Base-by-base conservation (phyloP, 2,329 filamentous ascomycete species). In the Hypoxylon sp. region DNA sequence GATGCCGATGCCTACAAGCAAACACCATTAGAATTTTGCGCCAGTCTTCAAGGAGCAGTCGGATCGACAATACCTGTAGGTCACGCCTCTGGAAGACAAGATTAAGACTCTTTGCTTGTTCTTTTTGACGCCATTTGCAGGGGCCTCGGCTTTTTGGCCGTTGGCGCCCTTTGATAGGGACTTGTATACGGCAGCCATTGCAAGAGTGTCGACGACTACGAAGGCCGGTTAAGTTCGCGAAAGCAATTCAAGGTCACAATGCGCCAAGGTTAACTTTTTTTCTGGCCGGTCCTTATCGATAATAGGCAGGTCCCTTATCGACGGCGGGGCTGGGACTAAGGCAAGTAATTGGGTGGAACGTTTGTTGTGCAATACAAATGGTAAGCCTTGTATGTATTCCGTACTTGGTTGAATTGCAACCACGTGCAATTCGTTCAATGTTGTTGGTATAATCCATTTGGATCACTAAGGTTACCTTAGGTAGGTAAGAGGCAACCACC, bases 41-140 rank as follows among this genome's bases (percentile, higher is more conserved):
- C 51, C 44, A 49, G 20, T 12, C 45, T 48, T 53, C 40, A 51
- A 24, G n/a, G 30, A n/a, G 14, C 3, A 12, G 26, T 11, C 2
- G 22, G 24, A 30, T 38, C 18, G 33, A 45, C 54, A 30, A 20
- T 73, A 74, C 72, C 72, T 87, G 80, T 92, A 93, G 32, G 95
- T 97, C 55, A 98, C 93, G 69, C 96, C 96, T 82, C 96, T 86
- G 22, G 94, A 97, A 24, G 93, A 96, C 72, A 99, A 85, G 74
- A 98, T 94, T 69, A 99, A 84, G 54, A 98, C 92, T 74, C 93
- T 84, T 79, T 90, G 89, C 81, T 87, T 90, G 77, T 89, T 91
- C 80, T 85, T 91, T 76, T 81, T 84, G 48, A 81, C 73, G 62
- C 82, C 83, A 78, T 82, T 83, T 67, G 77, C 80, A 53, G 78